Conservation (phyloP, 306 rosid genomes). For the Casuarina equisetifolia region DNA sequence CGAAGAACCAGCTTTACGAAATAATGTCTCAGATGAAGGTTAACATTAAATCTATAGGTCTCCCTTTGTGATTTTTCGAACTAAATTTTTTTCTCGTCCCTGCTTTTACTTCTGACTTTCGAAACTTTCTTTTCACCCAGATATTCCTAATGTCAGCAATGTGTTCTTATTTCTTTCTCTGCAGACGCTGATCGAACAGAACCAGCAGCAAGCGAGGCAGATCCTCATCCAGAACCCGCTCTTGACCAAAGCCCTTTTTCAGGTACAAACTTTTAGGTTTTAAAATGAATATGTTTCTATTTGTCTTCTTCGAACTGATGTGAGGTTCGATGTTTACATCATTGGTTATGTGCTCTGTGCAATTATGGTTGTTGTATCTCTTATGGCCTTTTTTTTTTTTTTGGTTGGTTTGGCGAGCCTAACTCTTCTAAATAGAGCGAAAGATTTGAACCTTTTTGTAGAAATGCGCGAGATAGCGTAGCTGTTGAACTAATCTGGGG, state of each 20-base stretch:
- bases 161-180: background rate
- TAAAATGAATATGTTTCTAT: background rate
- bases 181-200: conserved; percentile 82
- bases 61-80: background rate
- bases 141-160: background rate
- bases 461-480: background rate
- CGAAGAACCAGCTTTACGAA: conserved; percentile 84
- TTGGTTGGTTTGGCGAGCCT: background rate
- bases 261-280: conserved; percentile 48
- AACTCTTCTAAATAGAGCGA: background rate
- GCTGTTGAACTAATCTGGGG: background rate
- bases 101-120: conserved; percentile 4
- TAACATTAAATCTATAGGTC: background rate
- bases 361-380: conserved; percentile 21
- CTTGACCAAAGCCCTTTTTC: conserved; percentile 92
- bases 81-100: background rate
- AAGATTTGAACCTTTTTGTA: background rate
- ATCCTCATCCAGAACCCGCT: conserved; percentile 93
- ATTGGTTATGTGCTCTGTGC: background rate
- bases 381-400: background rate
- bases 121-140: conserved; percentile 1
- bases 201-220: conserved; percentile 87
- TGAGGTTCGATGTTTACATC: background rate
- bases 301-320: background rate
- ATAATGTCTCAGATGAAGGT: conserved; percentile 99